Evolutionary conservation across 768 basidiomycete species (phyloP), one percentile per base, ranked within the genome.

Genomic region (Trichaptum fuscoviolaceum): DNA sequence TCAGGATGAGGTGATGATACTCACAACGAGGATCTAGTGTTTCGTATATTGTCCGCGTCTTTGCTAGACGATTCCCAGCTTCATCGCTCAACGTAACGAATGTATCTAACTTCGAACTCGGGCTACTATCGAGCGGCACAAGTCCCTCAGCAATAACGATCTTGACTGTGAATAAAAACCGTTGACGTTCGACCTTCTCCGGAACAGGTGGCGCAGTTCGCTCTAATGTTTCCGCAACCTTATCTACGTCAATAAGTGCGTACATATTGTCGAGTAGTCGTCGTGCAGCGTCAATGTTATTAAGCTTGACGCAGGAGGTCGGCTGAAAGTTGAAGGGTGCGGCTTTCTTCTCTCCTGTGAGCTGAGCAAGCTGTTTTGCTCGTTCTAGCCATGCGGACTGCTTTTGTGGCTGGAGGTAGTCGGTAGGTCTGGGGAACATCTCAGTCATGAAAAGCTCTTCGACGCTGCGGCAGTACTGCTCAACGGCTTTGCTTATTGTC

Each of bases 1-100:
- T 57, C n/a, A 25, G 24, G 42, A 63, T 6, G 15, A 27, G 15
- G 15, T 6, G 23, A 30, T 30, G 2, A 57, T 30, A 80, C 92
- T 71, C 74, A 95, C 94, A 99, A 78, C 95, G 85, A n/a, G 96
- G 96, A 71, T 85, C 87, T 52, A 91, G 76, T 1, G 88, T 87
- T 77, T 98, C 96, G 72, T 98, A 96, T 62, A 99, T 93, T 30
- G 96, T 98, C 62, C 97, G 84, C 9, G 96, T 99, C 81, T 97
- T 98, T 25, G 93, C 95, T 61, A 96, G 77, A 9, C 95, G 87
- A 71, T 90, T 87, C 0, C 96, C 96, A 24, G 86, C 87, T 74
- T 96, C 93, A 71, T 99, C 95, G 70, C 94, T 96, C 35, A 99
- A 83, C 12, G 95, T 98, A 64, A 97, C 90, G 70, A 96, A 99